phyloP scores from a whole-genome alignment of 2,329 filamentous ascomycete species.

The Fusarium tuaranense region DNA sequence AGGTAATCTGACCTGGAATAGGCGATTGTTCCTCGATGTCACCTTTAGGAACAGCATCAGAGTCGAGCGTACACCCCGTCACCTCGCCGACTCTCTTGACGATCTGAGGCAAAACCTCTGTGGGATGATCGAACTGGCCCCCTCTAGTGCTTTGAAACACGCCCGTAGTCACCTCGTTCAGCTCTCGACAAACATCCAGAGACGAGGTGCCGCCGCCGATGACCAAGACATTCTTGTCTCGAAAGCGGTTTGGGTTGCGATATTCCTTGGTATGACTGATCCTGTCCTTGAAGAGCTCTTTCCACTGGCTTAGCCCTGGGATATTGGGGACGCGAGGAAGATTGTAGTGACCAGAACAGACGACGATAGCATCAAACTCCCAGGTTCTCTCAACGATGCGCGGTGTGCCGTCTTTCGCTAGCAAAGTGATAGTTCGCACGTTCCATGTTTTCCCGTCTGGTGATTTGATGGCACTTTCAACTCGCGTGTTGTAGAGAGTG shows the following conservation, averaged over 20 bases:
- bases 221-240: constrained; percentile 62
- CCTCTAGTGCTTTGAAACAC: constrained; percentile 64
- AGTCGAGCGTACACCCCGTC: constrained; percentile 52
- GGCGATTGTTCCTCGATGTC: constrained; percentile 42
- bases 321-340: constrained; percentile 71
- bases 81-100: constrained; percentile 65
- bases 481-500: constrained; percentile 68
- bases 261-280: constrained; percentile 80
- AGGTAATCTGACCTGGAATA: constrained; percentile 47
- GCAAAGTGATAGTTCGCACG: constrained; percentile 60
- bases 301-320: constrained; percentile 69
- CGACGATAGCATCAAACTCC: constrained; percentile 72
- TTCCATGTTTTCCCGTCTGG: constrained; percentile 58
- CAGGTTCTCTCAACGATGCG: constrained; percentile 46
- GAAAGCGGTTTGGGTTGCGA: constrained; percentile 69
- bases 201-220: constrained; percentile 63
- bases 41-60: constrained; percentile 56
- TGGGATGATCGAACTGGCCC: constrained; percentile 69
- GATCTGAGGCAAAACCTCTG: constrained; percentile 63
- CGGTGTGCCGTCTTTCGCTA: constrained; percentile 35
- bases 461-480: constrained; percentile 62
- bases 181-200: constrained; percentile 56
- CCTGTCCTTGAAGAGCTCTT: constrained; percentile 60
- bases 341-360: constrained; percentile 76
- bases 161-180: constrained; percentile 50